Evolutionary conservation across 2,329 filamentous ascomycete genomes (phyloP), one percentile per base, ranked within the genome.

Genomic region (Colletotrichum sp.): DNA sequence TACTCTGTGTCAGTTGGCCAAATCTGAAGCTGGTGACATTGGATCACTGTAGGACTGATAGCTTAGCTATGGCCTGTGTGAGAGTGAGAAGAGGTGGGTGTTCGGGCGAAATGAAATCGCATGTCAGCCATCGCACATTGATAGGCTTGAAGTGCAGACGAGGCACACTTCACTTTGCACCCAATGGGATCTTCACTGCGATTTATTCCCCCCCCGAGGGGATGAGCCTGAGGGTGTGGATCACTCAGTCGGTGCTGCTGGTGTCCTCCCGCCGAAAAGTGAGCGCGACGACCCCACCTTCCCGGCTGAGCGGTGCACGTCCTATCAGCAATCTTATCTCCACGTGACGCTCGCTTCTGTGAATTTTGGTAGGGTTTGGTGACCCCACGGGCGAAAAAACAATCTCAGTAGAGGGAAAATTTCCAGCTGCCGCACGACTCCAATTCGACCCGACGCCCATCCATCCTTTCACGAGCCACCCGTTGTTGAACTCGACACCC

Each of bases 401-500:
- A 52, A 72, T 65, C 57, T 65, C 59, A 30, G 71, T 70, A 73
- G 73, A 66, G 49, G 72, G 72, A 72, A 78, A 78, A 78, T 78
- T 78, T 72, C 67, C 64, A 52, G 59, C 59, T 59, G 34, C 28
- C 60, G 67, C 62, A 69, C 71, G 76, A 73, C 77, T 71, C 74
- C 69, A 76, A 67, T 18, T 63, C 44, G 44, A 52, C 44, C 44
- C 73, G 74, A 77, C 77, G 76, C 66, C 77, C 70, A 78, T 75
- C 71, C 75, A 63, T 63, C 59, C 59, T 63, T 68, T 74, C 66
- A 77, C 71, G 71, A 77, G 73, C 74, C 76, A 74, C 76, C 77
- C 70, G 72, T 77, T 77, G 76, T 77, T 77, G 64, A 76, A 69
- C 55, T 70, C 70, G 76, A 78, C 77, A 78, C 72, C 78, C 74